Base-by-base conservation (phyloP, 768 basidiomycete genomes). In the Clitopilus hobsonii region DNA sequence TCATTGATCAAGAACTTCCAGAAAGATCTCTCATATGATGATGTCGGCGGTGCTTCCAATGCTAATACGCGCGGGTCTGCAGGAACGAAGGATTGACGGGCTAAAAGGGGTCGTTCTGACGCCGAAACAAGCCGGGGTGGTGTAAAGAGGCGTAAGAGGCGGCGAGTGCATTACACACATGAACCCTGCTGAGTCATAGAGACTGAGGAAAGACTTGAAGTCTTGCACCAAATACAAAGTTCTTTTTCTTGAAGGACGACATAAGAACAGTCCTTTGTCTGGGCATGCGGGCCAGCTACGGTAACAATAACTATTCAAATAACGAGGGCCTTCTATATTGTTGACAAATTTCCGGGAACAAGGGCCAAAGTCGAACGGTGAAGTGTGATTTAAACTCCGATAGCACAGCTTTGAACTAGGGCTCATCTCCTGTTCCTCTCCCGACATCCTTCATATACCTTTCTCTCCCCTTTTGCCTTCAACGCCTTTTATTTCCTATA, bases 381-480 rank as follows among this genome's bases (percentile, higher is more conserved):
- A 51, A 63, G 18, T 4, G 41, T 8, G 3, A 67, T 78, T 82
- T 52, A 75, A 75, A 74, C 78, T 81, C 80, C 80, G 80, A 63
- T 36, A 59, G 71, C 80, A 79, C 67, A 70, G 68, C 70, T 68
- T 71, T 69, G 41, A 45, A 45, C 18, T 69, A 69, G 72, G 70
- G 72, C 69, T 70, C 71, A 71, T 70, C 67, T 69, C 74, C 75
- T 73, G 73, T 71, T 59, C 63, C 58, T 53, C 60, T 58, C 56
- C 63, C 61, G 58, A 59, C 50, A 56, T 62, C 63, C 67, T 65
- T 65, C 60, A 69, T 63, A 60, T 57, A 66, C 61, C 61, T 59
- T 67, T 61, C 59, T 55, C 60, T 55, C 63, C 64, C 60, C 63
- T 58, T 68, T 62, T 58, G 65, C 60, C 61, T 63, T 62, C 60